phyloP scores from a whole-genome alignment of 306 rosid species.

The Fragaria nilgerrensis region DNA sequence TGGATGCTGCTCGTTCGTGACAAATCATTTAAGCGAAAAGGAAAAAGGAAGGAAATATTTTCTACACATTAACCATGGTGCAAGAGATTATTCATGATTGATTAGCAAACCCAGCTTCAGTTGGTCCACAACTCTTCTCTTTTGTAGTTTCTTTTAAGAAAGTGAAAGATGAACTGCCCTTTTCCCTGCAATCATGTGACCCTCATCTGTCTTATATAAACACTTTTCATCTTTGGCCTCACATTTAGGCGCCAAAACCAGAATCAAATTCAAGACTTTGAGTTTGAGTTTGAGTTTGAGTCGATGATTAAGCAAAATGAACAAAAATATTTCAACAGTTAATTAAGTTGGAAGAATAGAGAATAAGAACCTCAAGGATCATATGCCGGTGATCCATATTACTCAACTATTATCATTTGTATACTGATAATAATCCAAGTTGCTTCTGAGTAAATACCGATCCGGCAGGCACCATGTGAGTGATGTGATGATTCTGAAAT shows the following conservation, averaged over 20 bases:
- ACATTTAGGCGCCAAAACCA: conserved; percentile 17
- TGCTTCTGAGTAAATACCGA: background rate
- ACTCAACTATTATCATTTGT: background rate
- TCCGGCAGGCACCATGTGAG: background rate
- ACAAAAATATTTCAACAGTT: too few relatives aligned
- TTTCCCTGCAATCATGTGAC: conserved; percentile 4
- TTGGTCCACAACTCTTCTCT: background rate
- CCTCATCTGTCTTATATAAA: background rate
- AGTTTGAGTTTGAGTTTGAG: background rate
- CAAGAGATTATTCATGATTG: background rate
- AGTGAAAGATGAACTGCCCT: background rate
- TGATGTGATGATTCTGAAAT: background rate
- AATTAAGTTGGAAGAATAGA: conserved; percentile 10
- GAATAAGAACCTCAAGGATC: background rate
- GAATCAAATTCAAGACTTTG: background rate
- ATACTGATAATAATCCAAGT: too few relatives aligned
- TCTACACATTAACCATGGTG: background rate
- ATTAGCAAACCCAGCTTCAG: background rate
- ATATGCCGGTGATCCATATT: background rate
- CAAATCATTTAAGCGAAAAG: background rate
- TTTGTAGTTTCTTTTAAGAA: background rate
- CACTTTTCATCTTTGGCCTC: conserved; percentile 1
- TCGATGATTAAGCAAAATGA: background rate
- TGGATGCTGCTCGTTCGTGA: background rate
- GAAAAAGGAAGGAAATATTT: background rate